Percentiles rank a stretch among this genome's conserved stretches.
phyloP scores from a whole-genome alignment of 1,284 basidiomycete species.

The Trametes polyzona region DNA sequence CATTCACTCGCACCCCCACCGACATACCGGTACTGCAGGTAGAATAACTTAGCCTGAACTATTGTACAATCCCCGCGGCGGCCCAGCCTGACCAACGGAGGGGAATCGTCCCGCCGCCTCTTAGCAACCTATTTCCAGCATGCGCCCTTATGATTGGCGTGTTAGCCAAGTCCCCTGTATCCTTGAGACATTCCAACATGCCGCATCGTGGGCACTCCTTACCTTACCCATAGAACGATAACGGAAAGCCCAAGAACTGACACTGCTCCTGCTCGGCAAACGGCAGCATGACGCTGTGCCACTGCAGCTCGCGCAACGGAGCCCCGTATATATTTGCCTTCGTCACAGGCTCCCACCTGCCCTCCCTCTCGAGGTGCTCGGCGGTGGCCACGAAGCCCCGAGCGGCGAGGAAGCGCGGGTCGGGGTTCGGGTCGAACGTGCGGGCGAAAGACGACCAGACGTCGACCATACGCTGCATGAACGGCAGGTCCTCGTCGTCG shows the following conservation, averaged over 20 bases:
- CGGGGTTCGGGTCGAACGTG: conserved; percentile 46
- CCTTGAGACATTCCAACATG: too few relatives aligned
- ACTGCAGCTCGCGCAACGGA: conserved; percentile 33
- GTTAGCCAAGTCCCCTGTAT: too few relatives aligned
- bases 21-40: too few relatives aligned
- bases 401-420: conserved; percentile 38
- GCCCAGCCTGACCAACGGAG: too few relatives aligned
- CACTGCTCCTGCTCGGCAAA: conserved; percentile 35
- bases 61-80: too few relatives aligned
- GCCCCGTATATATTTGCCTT: conserved; percentile 20
- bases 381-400: conserved; percentile 34
- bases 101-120: too few relatives aligned
- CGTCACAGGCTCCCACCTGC: conserved; percentile 32
- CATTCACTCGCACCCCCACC: too few relatives aligned
- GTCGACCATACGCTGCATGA: conserved; percentile 42
- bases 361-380: conserved; percentile 26
- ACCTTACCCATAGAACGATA: conserved; percentile 29
- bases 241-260: conserved; percentile 30
- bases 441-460: conserved; percentile 45
- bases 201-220: too few relatives aligned
- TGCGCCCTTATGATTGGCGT: too few relatives aligned
- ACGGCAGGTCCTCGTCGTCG: conserved; percentile 42
- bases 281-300: conserved; percentile 31
- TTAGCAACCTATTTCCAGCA: too few relatives aligned
- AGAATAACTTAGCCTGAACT: too few relatives aligned